A percentile compares a stretch with the other conserved stretches of the same genome.
Evolutionary conservation across 2,329 filamentous ascomycete genomes (phyloP).

Genomic region (Onygena corvina): DNA sequence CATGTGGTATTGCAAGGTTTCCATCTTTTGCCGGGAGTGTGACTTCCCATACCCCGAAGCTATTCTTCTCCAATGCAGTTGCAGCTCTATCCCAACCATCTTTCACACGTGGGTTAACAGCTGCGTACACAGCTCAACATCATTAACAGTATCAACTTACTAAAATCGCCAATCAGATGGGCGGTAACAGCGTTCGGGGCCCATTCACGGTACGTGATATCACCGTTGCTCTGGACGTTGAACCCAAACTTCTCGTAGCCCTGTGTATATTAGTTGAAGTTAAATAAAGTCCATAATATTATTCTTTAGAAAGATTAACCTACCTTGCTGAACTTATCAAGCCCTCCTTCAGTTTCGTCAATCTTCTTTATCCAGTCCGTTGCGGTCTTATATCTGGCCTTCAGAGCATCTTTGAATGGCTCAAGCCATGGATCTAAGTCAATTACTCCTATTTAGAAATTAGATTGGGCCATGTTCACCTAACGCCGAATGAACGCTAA

Average conservation of each 20-base stretch:
- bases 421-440: conserved; percentile 79
- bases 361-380: conserved; percentile 80
- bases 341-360: conserved; percentile 68
- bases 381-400: conserved; percentile 63
- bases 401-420: conserved; percentile 68
- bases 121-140: not conserved
- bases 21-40: conserved; percentile 61
- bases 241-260: conserved; percentile 80
- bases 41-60: conserved; percentile 79
- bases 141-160: conserved; percentile 38
- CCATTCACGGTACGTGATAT: conserved; percentile 91
- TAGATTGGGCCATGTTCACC: conserved; percentile 8
- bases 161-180: conserved; percentile 88
- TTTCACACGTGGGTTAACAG: conserved; percentile 25
- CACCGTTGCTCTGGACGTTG: conserved; percentile 66
- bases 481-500: not conserved
- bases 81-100: conserved; percentile 77
- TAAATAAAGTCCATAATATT: conserved; percentile 1
- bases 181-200: conserved; percentile 79
- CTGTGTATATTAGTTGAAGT: conserved; percentile 39
- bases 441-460: conserved; percentile 50
- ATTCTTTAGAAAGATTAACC: conserved; percentile 17
- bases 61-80: conserved; percentile 75
- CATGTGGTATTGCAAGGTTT: conserved; percentile 69
- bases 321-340: conserved; percentile 84